Percentiles rank a stretch among this genome's conserved stretches.
Conservation (phyloP, 2,329 filamentous ascomycete species). For the Apiospora phragmitis region DNA sequence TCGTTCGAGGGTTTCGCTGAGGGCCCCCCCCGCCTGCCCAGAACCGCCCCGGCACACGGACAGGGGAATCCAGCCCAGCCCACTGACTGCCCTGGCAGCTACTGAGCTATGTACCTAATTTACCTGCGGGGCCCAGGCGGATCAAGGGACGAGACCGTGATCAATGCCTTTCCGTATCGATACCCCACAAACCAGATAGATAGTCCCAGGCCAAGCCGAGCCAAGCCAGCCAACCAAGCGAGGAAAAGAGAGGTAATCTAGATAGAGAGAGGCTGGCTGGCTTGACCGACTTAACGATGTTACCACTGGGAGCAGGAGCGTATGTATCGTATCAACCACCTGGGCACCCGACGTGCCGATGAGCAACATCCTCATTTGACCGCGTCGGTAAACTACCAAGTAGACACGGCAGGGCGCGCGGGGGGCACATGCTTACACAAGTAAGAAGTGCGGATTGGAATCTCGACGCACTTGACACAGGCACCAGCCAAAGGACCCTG, state of each 20-base stretch:
- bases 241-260: neutral
- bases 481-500: slow-evolving; percentile 5
- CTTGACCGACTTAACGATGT: neutral
- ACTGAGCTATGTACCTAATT: too few relatives aligned
- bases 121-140: neutral
- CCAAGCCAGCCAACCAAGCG: neutral
- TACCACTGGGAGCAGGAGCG: neutral
- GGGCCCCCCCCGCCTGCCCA: neutral
- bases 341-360: neutral
- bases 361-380: neutral
- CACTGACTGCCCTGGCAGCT: neutral
- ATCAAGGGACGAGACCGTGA: neutral
- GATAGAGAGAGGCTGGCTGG: neutral
- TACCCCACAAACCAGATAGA: slow-evolving; percentile 5
- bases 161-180: neutral
- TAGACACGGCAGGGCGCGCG: neutral
- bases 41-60: neutral
- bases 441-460: neutral
- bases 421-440: neutral
- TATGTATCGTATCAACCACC: neutral
- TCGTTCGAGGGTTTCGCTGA: neutral
- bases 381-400: neutral
- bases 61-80: neutral
- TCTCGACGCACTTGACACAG: neutral
- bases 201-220: neutral